Conservation (phyloP, 2,329 filamentous ascomycete genomes). For the Penicillium sp. region DNA sequence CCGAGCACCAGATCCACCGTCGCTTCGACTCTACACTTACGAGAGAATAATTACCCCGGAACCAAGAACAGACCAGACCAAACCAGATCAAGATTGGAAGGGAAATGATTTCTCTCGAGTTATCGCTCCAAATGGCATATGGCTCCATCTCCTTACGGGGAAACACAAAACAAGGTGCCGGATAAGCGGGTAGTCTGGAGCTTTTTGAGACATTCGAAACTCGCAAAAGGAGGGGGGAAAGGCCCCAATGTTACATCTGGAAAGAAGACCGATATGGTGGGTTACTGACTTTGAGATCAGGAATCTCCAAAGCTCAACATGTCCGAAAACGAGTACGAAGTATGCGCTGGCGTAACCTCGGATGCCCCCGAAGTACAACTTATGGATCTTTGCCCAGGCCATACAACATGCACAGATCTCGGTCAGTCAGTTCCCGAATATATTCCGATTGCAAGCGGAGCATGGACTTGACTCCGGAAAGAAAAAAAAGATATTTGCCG, state of each 20-base stretch:
- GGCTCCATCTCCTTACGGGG: background rate
- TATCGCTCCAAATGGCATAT: background rate
- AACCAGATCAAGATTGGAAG: background rate
- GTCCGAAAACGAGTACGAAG: background rate
- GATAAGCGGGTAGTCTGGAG: slow-evolving; percentile 6
- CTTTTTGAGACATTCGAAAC: slow-evolving; percentile 8
- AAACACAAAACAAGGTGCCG: slow-evolving; percentile 2
- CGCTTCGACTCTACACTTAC: slow-evolving; percentile 12
- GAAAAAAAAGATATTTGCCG: background rate
- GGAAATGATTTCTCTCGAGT: background rate
- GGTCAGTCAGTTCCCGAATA: slow-evolving; percentile 1
- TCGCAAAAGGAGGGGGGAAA: slow-evolving; percentile 11
- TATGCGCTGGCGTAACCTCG: no score
- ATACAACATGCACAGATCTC: background rate
- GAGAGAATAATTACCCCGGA: slow-evolving; percentile 29
- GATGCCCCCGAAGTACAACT: no score
- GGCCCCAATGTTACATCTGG: slow-evolving; percentile 18
- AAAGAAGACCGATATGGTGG: background rate
- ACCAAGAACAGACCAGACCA: background rate
- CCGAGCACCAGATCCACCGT: slow-evolving; percentile 18
- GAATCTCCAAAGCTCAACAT: no score
- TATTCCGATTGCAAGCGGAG: background rate
- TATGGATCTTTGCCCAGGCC: no score
- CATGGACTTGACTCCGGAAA: background rate
- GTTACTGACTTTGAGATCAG: background rate